Base-by-base conservation (phyloP, 768 basidiomycete genomes). In the Auricularia cornea region DNA sequence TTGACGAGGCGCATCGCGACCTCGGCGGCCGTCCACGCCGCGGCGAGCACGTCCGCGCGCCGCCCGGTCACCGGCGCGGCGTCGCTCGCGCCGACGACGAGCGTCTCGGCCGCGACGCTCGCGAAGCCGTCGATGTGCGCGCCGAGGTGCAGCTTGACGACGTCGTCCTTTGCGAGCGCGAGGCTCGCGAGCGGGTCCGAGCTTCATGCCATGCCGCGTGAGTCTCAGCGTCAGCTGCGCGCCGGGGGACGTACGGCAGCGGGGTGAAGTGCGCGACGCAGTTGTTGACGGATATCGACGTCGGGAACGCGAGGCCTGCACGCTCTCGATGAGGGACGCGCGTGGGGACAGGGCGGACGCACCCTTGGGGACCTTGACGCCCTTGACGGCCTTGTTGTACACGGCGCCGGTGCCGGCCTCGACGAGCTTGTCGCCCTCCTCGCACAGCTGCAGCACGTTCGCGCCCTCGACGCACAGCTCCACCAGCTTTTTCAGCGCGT, bases 71-170 rank as follows among this genome's bases (percentile, higher is more conserved):
- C 89, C 26, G 92, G 93, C 63, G 81, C 79, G 62, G 84, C 78
- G 28, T 81, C 76, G 62, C 85, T 86, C 40, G 92, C 88, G 44
- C 94, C 92, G 33, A 98, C 84, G 64, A 97, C 85, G 70, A 98
- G 75, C 60, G 96, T 98, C 76, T 99, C 97, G 35, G 93, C 97
- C 72, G 85, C 86, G 74, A 97, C 87, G 61, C 93, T 86, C 23
- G 95, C 94, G 75, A 91, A 98, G 63, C 97, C 97, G 73, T 98
- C 96, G 75, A 99, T 94, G 72, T 99, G 97, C 23, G 95, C 94
- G 56, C 97, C 97, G 65, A 98, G 81, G 75, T 95, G 92, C 66
- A 99, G 78, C 78, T 98, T 98, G 68, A 98, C 96, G 63, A 99
- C 86, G 73, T 99, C 97, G 65, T 86, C 86, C 66, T 93, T 89